Evolutionary conservation across 805 yeast species (phyloP).

Genomic region (Hanseniaspora lachancei): DNA sequence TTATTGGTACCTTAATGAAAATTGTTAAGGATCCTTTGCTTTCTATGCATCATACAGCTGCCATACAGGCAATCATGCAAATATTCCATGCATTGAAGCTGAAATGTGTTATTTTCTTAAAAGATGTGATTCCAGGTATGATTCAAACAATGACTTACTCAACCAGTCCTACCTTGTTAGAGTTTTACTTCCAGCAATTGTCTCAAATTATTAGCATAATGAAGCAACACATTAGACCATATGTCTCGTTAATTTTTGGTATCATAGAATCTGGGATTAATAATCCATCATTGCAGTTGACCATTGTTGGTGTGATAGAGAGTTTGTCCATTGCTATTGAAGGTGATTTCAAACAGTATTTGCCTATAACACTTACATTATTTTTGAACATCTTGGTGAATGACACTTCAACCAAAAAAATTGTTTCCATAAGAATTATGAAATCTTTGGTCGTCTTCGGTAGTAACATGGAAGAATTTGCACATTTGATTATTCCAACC

Average conservation of each 20-base stretch:
- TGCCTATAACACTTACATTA: slow-evolving; percentile 65
- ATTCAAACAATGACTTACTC: slow-evolving; percentile 61
- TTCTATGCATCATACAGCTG: slow-evolving; percentile 76
- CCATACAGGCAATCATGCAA: slow-evolving; percentile 85
- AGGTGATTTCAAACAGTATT: slow-evolving; percentile 77
- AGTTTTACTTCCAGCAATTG: slow-evolving; percentile 79
- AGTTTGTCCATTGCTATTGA: slow-evolving; percentile 74
- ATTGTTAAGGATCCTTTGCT: slow-evolving; percentile 75
- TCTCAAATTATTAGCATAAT: slow-evolving; percentile 69
- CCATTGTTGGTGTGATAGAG: slow-evolving; percentile 69
- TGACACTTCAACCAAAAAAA: slow-evolving; percentile 48
- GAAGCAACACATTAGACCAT: slow-evolving; percentile 79
- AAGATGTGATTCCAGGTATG: slow-evolving; percentile 79
- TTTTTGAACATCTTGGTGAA: slow-evolving; percentile 64
- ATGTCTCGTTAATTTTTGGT: slow-evolving; percentile 58
- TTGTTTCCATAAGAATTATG: slow-evolving; percentile 59
- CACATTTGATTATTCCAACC: slow-evolving; percentile 77
- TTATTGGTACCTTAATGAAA: slow-evolving; percentile 69
- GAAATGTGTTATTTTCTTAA: slow-evolving; percentile 78
- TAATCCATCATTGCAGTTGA: slow-evolving; percentile 52
- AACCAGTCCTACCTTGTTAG: slow-evolving; percentile 66
- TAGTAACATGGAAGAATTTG: slow-evolving; percentile 72
- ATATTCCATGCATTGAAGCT: slow-evolving; percentile 81
- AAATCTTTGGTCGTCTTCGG: slow-evolving; percentile 80
- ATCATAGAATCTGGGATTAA: slow-evolving; percentile 64